Conservation (phyloP, 805 yeast species). For the Nakazawaea wyomingensis region DNA sequence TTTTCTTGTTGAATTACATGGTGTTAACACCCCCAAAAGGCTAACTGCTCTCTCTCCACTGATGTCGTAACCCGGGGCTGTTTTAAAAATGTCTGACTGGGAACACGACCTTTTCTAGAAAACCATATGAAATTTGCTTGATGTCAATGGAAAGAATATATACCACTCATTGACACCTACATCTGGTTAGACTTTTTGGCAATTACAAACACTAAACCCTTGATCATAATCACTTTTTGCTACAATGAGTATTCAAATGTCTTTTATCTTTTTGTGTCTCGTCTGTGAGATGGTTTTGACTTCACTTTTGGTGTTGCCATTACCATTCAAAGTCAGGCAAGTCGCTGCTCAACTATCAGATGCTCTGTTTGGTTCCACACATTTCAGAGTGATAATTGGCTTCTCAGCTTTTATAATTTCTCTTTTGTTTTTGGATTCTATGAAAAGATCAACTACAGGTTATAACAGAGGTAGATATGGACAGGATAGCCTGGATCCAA, state of each 20-base stretch:
- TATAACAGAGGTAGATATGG: constrained; percentile 3
- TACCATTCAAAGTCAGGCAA: constrained; percentile 38
- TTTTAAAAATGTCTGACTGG: no score
- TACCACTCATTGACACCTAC: no score
- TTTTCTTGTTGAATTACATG: no score
- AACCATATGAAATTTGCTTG: no score
- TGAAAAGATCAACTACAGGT: constrained; percentile 13
- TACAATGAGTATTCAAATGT: constrained; percentile 43
- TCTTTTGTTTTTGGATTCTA: constrained; percentile 45
- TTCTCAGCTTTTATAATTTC: constrained; percentile 34
- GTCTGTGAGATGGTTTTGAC: constrained; percentile 40
- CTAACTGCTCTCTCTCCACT: no score
- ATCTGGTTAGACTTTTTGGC: no score
- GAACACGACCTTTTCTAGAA: no score
- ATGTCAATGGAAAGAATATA: no score
- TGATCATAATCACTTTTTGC: no score
- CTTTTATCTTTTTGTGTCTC: constrained; percentile 36
- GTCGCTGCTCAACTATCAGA: constrained; percentile 31
- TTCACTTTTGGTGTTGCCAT: constrained; percentile 40
- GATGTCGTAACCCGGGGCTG: no score
- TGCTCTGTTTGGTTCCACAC: constrained; percentile 25
- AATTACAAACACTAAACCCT: no score
- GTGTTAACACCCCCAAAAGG: no score
- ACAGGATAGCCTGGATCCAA: constrained; percentile 5
- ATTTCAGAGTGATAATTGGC: constrained; percentile 36